Conservation (phyloP, 345 rosid genomes). For the Lepidium didymum region DNA sequence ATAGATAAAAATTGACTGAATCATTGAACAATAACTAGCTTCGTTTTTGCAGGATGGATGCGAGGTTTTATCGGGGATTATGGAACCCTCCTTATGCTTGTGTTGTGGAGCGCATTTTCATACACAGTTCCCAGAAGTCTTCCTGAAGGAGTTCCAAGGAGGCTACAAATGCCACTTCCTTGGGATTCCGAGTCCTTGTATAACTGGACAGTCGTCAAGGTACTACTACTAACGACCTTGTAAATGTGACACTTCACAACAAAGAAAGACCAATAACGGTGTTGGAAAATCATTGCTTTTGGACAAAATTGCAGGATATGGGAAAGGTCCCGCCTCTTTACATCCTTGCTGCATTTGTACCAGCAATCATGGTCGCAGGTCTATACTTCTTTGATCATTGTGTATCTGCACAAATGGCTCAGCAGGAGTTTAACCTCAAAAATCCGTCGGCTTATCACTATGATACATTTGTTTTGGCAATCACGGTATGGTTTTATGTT, state of each 20-base stretch:
- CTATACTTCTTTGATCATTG: slow-evolving; percentile 83
- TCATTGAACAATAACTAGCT: slow-evolving; percentile 7
- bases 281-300: background rate
- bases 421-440: slow-evolving; percentile 80
- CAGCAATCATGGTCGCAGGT: slow-evolving; percentile 75
- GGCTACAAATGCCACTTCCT: slow-evolving; percentile 60
- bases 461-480: slow-evolving; percentile 59
- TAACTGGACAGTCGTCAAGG: slow-evolving; percentile 80
- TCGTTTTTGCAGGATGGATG: slow-evolving; percentile 41
- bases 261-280: background rate
- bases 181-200: slow-evolving; percentile 53
- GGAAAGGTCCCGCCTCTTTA: slow-evolving; percentile 49
- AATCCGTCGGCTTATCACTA: slow-evolving; percentile 78
- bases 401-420: slow-evolving; percentile 81
- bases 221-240: slow-evolving; percentile 2
- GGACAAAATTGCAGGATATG: slow-evolving; percentile 61
- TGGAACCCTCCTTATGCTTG: slow-evolving; percentile 80
- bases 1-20: background rate
- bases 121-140: slow-evolving; percentile 38
- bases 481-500: slow-evolving; percentile 41
- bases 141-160: slow-evolving; percentile 72
- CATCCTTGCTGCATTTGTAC: slow-evolving; percentile 64
- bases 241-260: background rate
- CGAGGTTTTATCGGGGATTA: slow-evolving; percentile 68
- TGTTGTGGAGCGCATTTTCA: slow-evolving; percentile 66